Evolutionary conservation across 2,329 filamentous ascomycete species (phyloP), one percentile per base, ranked within the genome.

Genomic region (Tricladium varicosporioides): DNA sequence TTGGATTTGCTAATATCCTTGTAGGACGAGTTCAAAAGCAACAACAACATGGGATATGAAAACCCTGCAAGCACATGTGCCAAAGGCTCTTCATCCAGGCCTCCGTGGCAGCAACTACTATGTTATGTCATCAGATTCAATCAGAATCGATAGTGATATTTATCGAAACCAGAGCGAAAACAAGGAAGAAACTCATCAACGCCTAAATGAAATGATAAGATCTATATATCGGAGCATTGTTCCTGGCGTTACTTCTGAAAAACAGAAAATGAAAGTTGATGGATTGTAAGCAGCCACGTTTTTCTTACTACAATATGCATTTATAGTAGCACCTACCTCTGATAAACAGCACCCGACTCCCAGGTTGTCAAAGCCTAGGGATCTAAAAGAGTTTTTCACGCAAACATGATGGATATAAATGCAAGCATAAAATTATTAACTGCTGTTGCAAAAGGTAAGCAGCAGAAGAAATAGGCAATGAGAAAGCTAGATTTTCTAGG

Each of bases 251-350:
- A 69, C 69, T 3, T 61, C 81, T 63, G 75, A 76, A 72, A 81
- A 79, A 68, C 78, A 83, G 59, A 78, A 76, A 59, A 76, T 79
- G 61, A 77, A 77, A 48, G 77, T 83, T 51, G 78, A 80, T 43
- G 74, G 64, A 27, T 48, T 70, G 70, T 72, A 66, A 67, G 69
- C 48, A 19, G 10, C 44, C 36, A 33, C 36, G 36, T 51, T 53
- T 53, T 32, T 45, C 27, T 16, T 52, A n/a, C 18, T 15, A 36
- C 5, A 51, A 32, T 32, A 31, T 50, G 43, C 16, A 14, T n/a
- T 15, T 2, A 11, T 19, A 11, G 31, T 16, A 19, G 13, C 16
- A 14, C 16, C 36, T 40, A 31, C 48, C 8, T 15, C 5, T 43
- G 19, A 51, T 47, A 22, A 19, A 47, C 15, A 47, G 15, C 43